Conservation (phyloP, 805 yeast species). For the Maudiozyma barnettii region DNA sequence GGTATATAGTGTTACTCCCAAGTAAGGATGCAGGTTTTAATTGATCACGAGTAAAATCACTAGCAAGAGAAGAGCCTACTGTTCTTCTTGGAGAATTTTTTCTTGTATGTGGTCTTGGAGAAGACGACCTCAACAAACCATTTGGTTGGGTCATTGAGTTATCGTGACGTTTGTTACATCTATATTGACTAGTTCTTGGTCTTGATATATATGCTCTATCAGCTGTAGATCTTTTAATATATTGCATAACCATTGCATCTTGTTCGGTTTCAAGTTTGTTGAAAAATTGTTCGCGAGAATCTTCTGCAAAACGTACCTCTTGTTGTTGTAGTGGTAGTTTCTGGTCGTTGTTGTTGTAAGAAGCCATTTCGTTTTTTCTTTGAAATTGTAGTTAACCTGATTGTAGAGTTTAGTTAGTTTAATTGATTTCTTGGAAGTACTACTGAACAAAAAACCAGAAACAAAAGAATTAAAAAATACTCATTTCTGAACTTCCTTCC, state of each 20-base stretch:
- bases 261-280: background rate
- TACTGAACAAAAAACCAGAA: too few species aligned
- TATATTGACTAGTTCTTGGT: background rate
- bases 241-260: background rate
- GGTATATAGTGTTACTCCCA: background rate
- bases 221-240: background rate
- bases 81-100: background rate
- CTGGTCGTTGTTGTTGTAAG: too few species aligned
- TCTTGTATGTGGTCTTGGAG: background rate
- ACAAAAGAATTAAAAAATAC: too few species aligned
- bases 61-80: background rate
- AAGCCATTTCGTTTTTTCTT: too few species aligned
- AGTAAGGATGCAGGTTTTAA: background rate
- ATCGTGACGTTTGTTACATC: background rate
- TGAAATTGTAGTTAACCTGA: too few species aligned
- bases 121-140: background rate
- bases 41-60: background rate
- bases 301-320: background rate
- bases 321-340: too few species aligned
- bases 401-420: too few species aligned
- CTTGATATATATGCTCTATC: background rate
- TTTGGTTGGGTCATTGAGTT: background rate
- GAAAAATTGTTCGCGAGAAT: background rate
- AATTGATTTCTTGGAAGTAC: too few species aligned
- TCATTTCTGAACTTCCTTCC: too few species aligned